Evolutionary conservation across 2,329 filamentous ascomycete species (phyloP), one percentile per base, ranked within the genome.

Genomic region (Ceratocystiopsis sp.): DNA sequence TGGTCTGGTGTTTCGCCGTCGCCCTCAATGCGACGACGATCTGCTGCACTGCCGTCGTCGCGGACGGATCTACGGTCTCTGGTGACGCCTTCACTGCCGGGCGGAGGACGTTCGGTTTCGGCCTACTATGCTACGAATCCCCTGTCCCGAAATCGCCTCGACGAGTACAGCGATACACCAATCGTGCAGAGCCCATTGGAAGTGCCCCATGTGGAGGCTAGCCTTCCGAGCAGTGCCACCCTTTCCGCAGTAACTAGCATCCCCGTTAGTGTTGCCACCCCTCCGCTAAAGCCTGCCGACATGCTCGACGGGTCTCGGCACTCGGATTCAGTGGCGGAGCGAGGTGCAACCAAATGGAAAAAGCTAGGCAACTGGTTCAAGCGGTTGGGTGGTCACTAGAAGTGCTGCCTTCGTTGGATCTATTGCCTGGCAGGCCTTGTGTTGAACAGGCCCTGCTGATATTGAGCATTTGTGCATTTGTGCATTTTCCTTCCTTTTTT

Each of bases 281-380:
- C 25, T 29, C 25, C 25, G 10, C 25, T 29, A 2, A 8, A 29
- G 25, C 7, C 25, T 29, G 10, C 8, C 21, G 21, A 21, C 8
- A 8, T 21, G 21, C 21, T 29, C 25, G 25, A 29, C 25, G 25
- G 4, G 10, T 29, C 25, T 29, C 25, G 25, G 25, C 25, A 11
- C 25, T 29, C 25, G 25, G 25, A 29, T 10, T 29, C 25, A 11
- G 10, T 11, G 25, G 25, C 25, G 25, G 25, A 29, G 6, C 25
- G 25, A 29, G 25, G 7, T 8, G 2, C 25, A 11, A 10, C 25
- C 6, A 29, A 29, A 29, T 57, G 55, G 53, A 58, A 51, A 46
- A 55, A 45, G 43, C 49, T 61, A 46, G 41, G 53, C 37, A 51
- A 53, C 18, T 61, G 58, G 58, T 49, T 61, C 42, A 55, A 53